These are phyloP conservation scores for Chaetothyriales sp. DNA, from an alignment of 2,329 filamentous ascomycete species.

Conservation along the genomic window DNA sequence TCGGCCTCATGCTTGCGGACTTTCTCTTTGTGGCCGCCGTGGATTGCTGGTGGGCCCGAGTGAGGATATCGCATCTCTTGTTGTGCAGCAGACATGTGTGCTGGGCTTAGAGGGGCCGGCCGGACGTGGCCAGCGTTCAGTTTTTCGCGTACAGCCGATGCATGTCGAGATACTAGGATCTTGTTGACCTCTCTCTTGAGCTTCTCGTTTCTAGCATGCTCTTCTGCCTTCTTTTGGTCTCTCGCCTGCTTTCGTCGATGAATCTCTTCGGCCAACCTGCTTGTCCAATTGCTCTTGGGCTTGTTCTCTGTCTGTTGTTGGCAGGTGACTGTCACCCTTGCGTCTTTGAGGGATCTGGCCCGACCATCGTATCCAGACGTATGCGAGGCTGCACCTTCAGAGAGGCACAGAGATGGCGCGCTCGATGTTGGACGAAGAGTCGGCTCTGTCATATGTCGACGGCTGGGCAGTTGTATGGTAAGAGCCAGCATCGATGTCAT, in stretches of 20 bases:
- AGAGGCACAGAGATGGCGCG: background rate
- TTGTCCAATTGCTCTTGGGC: background rate
- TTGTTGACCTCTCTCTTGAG: slow-evolving; percentile 5
- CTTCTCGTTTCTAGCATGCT: slow-evolving; percentile 5
- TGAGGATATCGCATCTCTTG: slow-evolving; percentile 13
- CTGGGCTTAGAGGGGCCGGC: background rate
- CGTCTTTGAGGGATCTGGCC: background rate
- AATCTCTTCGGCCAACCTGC: background rate
- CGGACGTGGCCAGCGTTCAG: slow-evolving; percentile 1
- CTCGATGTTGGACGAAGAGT: background rate
- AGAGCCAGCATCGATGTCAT: background rate
- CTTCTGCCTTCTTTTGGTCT: slow-evolving; percentile 1
- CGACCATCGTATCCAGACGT: background rate
- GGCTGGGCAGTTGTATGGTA: background rate
- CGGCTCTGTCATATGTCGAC: background rate
- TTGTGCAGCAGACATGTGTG: slow-evolving; percentile 6
- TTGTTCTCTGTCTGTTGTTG: background rate
- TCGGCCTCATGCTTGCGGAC: background rate
- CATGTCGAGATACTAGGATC: slow-evolving; percentile 4
- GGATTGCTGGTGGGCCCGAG: slow-evolving; percentile 12
- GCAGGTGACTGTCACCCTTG: background rate
- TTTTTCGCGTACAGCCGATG: slow-evolving; percentile 7
- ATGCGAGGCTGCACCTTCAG: background rate
- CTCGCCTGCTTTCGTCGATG: background rate
- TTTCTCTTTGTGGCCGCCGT: slow-evolving; percentile 1